Base-by-base conservation (phyloP, 2,329 filamentous ascomycete species). In the Diaporthe longicolla region DNA sequence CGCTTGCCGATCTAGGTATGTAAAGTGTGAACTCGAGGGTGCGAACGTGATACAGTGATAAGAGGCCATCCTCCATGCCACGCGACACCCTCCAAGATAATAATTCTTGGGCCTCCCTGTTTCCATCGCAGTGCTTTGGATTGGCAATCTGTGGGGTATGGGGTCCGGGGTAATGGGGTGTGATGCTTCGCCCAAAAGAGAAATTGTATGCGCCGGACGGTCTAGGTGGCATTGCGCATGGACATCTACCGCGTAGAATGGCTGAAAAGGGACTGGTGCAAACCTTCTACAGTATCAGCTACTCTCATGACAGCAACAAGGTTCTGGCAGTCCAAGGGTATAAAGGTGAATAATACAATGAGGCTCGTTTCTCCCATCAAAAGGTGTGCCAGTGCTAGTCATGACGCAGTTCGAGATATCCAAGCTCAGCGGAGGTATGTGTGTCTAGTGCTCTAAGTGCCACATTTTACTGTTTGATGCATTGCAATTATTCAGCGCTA, bases 181-280 rank as follows among this genome's bases (percentile, higher is more conserved):
- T 35, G 26, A 10, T 15, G 19, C 21, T 9, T 24, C 29, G 29
- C 61, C 43, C 2, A 15, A 66, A 66, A 50, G 11, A 66, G 61
- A 37, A 66, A 37, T 24, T 17, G 17, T 66, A 66, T 32, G 61
- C 61, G 61, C 61, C 13, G 13, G 43, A 26, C 3, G 43, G 50
- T 26, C 19, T 6, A 9, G 17, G 43, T 65, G 26, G 40, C 21
- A 19, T n/a, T 9, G 29, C 8, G 61, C 43, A 35, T 35, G 17
- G 43, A 21, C 21, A 21, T 37, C 11, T 0, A 40, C 40, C 45
- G 61, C 43, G 4, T 66, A 15, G 6, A 37, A 8, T 52, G 29
- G 45, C 45, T 19, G n/a, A 24, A 66, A 29, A 24, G 19, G 43
- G 61, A 66, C 43, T 66, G 45, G 45, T 52, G 61, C 13, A 66